These are phyloP conservation scores for Aaosphaeria arxii DNA, from an alignment of 2,329 filamentous ascomycete species.

Conservation along the genomic window DNA sequence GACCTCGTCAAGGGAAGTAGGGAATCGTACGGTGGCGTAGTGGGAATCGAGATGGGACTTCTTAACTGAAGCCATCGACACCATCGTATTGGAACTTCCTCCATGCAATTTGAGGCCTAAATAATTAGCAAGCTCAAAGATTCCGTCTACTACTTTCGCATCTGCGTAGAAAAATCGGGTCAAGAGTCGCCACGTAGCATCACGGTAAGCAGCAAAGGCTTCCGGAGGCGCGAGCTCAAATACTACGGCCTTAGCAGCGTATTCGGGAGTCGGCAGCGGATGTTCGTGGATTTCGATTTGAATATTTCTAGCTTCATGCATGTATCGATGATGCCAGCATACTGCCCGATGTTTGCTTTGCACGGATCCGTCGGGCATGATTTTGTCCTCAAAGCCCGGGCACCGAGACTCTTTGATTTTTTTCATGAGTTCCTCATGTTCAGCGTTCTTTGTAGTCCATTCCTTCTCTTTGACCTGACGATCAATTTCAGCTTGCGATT, in stretches of 20 bases:
- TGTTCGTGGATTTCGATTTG: slow-evolving; percentile 50
- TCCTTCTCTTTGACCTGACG: slow-evolving; percentile 39
- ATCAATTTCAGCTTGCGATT: slow-evolving; percentile 22
- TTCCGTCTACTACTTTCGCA: slow-evolving; percentile 1
- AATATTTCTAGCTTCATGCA: slow-evolving; percentile 33
- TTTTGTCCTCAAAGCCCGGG: slow-evolving; percentile 12
- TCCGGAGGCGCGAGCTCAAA: slow-evolving; percentile 52
- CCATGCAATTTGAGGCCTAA: slow-evolving; percentile 25
- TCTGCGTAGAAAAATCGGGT: slow-evolving; percentile 27
- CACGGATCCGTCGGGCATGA: too few relatives aligned
- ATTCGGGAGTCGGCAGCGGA: slow-evolving; percentile 42
- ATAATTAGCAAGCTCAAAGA: slow-evolving; percentile 30
- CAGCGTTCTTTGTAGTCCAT: slow-evolving; percentile 29
- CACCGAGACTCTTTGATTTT: slow-evolving; percentile 34
- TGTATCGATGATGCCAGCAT: too few relatives aligned
- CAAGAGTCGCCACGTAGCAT: slow-evolving; percentile 52
- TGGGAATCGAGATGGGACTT: slow-evolving; percentile 52
- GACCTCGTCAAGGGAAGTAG: slow-evolving; percentile 41
- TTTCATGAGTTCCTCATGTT: slow-evolving; percentile 38
- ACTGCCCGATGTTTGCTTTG: too few relatives aligned
- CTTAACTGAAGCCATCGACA: slow-evolving; percentile 40
- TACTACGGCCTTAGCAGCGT: slow-evolving; percentile 43
- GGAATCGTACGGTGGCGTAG: slow-evolving; percentile 43
- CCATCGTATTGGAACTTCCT: not conserved
- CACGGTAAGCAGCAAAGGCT: slow-evolving; percentile 49